These are phyloP conservation scores for Aspergillus hancockii DNA, from an alignment of 495 filamentous ascomycete species.

Conservation along the genomic window DNA sequence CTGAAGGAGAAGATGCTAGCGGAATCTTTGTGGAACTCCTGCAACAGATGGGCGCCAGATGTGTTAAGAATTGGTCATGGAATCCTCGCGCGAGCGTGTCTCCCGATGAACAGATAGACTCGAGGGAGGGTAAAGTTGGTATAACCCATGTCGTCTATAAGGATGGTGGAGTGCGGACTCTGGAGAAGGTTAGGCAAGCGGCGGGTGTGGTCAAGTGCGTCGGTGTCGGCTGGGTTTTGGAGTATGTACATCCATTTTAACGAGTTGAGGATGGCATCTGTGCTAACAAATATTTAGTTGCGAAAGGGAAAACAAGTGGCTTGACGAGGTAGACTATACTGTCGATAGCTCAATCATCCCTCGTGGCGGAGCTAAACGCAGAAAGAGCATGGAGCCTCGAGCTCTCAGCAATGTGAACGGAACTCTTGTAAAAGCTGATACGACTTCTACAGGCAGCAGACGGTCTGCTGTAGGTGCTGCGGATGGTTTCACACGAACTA, in stretches of 20 bases:
- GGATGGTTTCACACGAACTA: slow-evolving; percentile 36
- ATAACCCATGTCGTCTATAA: slow-evolving; percentile 97
- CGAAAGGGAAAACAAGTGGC: slow-evolving; percentile 75
- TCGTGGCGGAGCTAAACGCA: slow-evolving; percentile 72
- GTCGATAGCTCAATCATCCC: slow-evolving; percentile 72
- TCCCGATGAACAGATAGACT: slow-evolving; percentile 30
- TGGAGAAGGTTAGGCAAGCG: slow-evolving; percentile 81
- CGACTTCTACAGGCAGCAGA: slow-evolving; percentile 33
- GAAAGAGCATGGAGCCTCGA: slow-evolving; percentile 91
- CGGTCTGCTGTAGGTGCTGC: slow-evolving; percentile 36
- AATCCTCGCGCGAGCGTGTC: slow-evolving; percentile 57
- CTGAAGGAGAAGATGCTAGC: slow-evolving; percentile 83
- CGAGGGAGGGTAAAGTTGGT: slow-evolving; percentile 60
- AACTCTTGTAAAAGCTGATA: slow-evolving; percentile 43
- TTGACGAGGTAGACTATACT: slow-evolving; percentile 67
- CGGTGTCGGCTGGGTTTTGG: slow-evolving; percentile 83
- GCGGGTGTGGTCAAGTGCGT: slow-evolving; percentile 79
- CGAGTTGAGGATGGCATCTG: slow-evolving; percentile 6
- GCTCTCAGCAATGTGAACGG: slow-evolving; percentile 73
- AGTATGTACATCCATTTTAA: slow-evolving; percentile 54
- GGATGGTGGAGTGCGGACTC: slow-evolving; percentile 81
- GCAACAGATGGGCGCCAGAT: slow-evolving; percentile 80
- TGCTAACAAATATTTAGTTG: slow-evolving; percentile 56
- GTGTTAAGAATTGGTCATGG: slow-evolving; percentile 84
- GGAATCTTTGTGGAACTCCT: slow-evolving; percentile 81